Evolutionary conservation across 2,329 filamentous ascomycete species (phyloP).

Genomic region (Metarhizium guizhouense): DNA sequence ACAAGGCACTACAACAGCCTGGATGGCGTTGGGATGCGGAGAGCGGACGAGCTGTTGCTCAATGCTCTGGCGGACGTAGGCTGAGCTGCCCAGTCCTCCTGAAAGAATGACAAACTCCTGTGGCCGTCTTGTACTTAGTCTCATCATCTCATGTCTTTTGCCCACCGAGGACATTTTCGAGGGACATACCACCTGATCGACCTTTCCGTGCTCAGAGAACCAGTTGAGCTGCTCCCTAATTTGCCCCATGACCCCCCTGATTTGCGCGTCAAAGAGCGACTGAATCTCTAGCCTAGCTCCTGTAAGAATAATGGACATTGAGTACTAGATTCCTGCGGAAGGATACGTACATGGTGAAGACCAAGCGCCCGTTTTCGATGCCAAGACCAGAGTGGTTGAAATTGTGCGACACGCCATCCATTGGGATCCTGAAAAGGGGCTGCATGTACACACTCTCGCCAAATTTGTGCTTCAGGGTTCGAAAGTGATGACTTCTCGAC

Average conservation of each 20-base stretch:
- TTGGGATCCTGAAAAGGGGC: slow-evolving; percentile 29
- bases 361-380: slow-evolving; percentile 30
- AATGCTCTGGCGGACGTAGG: slow-evolving; percentile 34
- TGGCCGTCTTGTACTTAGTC: too few relatives aligned
- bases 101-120: slow-evolving; percentile 35
- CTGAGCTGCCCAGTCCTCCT: slow-evolving; percentile 35
- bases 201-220: slow-evolving; percentile 18
- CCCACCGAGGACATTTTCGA: too few relatives aligned
- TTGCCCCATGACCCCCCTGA: slow-evolving; percentile 28
- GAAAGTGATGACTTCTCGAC: slow-evolving; percentile 28
- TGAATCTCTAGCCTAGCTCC: slow-evolving; percentile 32
- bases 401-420: slow-evolving; percentile 33
- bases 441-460: slow-evolving; percentile 34
- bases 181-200: slow-evolving; percentile 23
- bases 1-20: slow-evolving; percentile 30
- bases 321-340: too few relatives aligned
- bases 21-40: slow-evolving; percentile 25
- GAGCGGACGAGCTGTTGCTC: slow-evolving; percentile 24
- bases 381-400: slow-evolving; percentile 27
- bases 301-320: too few relatives aligned
- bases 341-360: slow-evolving; percentile 25
- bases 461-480: slow-evolving; percentile 31
- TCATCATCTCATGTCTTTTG: too few relatives aligned
- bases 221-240: slow-evolving; percentile 33
- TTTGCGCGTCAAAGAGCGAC: slow-evolving; percentile 32